A percentile compares a stretch with the other conserved stretches of the same genome.
These are phyloP conservation scores for Aegilops umbellulata DNA, from an alignment of 176 grass and related monocot genomes.

Conservation along the genomic window DNA sequence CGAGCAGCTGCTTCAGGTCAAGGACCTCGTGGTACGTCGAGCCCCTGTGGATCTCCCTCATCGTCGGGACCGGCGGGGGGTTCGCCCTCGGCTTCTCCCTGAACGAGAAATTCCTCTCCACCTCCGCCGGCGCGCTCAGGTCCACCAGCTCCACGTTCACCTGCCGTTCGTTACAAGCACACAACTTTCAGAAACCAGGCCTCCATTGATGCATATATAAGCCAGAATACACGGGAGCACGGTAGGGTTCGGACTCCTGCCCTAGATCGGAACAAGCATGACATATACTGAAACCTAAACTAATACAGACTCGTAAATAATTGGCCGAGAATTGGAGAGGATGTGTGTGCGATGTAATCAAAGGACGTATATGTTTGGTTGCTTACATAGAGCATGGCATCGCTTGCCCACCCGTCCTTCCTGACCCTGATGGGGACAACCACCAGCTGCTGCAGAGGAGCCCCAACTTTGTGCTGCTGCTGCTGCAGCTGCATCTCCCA, in stretches of 20 bases:
- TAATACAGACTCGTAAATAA: background rate
- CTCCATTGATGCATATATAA: background rate
- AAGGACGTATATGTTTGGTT: background rate
- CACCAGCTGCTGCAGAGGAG: conserved; percentile 42
- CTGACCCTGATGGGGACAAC: conserved; percentile 66
- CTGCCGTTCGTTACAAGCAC: conserved; percentile 17
- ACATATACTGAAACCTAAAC: background rate
- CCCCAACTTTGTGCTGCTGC: conserved; percentile 19
- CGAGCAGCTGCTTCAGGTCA: conserved; percentile 54
- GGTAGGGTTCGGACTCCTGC: background rate
- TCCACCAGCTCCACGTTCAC: conserved; percentile 55
- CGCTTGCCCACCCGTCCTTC: conserved; percentile 65
- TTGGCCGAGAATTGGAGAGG: background rate
- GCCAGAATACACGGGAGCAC: background rate
- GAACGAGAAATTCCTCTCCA: background rate
- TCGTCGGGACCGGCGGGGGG: background rate
- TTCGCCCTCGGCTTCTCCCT: conserved; percentile 27
- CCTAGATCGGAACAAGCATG: background rate
- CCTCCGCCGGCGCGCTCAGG: background rate
- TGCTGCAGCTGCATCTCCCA: conserved; percentile 46
- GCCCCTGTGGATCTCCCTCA: conserved; percentile 16
- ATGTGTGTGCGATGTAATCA: background rate
- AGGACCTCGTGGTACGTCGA: conserved; percentile 25
- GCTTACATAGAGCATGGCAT: conserved; percentile 90
- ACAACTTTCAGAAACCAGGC: background rate